Conservation (phyloP, 805 yeast species). For the Wickerhamiella qilinensis region DNA sequence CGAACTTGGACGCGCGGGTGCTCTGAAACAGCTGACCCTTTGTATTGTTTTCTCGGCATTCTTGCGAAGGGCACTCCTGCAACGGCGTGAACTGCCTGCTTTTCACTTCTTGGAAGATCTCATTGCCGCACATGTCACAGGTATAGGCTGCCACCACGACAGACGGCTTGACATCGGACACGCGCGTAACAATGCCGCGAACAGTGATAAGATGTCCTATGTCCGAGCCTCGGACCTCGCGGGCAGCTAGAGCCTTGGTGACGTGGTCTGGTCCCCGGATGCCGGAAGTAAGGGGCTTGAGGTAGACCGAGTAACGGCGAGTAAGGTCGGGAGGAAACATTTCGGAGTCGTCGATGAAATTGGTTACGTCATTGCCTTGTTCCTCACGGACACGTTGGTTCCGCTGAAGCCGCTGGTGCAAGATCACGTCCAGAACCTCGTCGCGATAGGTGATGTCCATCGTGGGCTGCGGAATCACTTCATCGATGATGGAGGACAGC, state of each 20-base stretch:
- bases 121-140: slow-evolving; percentile 94
- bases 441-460: slow-evolving; percentile 63
- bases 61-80: slow-evolving; percentile 66
- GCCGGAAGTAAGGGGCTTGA: slow-evolving; percentile 50
- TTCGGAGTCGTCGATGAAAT: slow-evolving; percentile 25
- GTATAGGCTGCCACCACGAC: slow-evolving; percentile 87
- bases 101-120: slow-evolving; percentile 87
- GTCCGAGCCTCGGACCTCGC: slow-evolving; percentile 71
- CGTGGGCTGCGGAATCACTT: slow-evolving; percentile 75
- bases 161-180: slow-evolving; percentile 89
- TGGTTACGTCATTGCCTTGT: slow-evolving; percentile 26
- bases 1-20: slow-evolving; percentile 89
- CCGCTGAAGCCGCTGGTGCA: slow-evolving; percentile 76
- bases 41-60: slow-evolving; percentile 61
- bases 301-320: slow-evolving; percentile 73
- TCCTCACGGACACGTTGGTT: slow-evolving; percentile 54
- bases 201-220: slow-evolving; percentile 81
- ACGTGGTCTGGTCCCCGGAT: slow-evolving; percentile 14
- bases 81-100: slow-evolving; percentile 77
- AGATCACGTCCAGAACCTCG: slow-evolving; percentile 82
- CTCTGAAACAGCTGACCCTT: slow-evolving; percentile 84
- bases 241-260: slow-evolving; percentile 58
- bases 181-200: slow-evolving; percentile 88
- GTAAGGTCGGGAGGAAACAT: slow-evolving; percentile 75
- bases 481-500: slow-evolving; percentile 61